phyloP scores from a whole-genome alignment of 2,329 filamentous ascomycete species.

The Didymella segeticola region DNA sequence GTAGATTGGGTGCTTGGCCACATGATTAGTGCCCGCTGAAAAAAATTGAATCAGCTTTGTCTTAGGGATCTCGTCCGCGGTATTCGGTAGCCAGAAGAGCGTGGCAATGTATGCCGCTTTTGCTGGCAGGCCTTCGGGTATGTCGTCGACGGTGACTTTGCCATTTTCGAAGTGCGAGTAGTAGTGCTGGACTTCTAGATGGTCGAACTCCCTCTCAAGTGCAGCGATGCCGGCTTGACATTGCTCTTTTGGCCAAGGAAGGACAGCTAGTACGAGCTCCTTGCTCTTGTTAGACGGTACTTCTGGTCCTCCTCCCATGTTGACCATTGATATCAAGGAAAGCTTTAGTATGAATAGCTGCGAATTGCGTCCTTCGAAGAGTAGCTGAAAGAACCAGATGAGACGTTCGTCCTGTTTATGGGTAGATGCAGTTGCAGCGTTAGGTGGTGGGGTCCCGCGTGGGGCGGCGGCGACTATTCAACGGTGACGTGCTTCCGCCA shows the following conservation, averaged over 20 bases:
- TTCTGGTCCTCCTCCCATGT: conserved; percentile 56
- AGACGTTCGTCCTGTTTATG: neutral
- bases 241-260: conserved; percentile 49
- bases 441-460: conserved; percentile 2
- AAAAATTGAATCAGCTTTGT: conserved; percentile 62
- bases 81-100: conserved; percentile 53
- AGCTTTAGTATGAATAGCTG: neutral
- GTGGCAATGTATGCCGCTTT: conserved; percentile 57
- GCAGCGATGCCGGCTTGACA: conserved; percentile 29
- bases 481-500: conserved; percentile 14
- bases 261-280: conserved; percentile 51
- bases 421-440: neutral
- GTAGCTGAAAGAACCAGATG: too few relatives aligned
- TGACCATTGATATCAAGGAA: conserved; percentile 37
- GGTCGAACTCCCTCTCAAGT: conserved; percentile 39
- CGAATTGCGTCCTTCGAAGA: neutral
- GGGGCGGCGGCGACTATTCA: neutral
- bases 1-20: conserved; percentile 61
- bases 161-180: conserved; percentile 36
- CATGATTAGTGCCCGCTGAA: conserved; percentile 64
- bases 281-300: conserved; percentile 27
- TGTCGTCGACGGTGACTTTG: conserved; percentile 42
- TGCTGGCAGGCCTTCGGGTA: conserved; percentile 53
- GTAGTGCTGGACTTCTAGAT: conserved; percentile 42
- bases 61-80: conserved; percentile 45